Conservation (phyloP, 163 green algal species). For the Coccomyxa subellipsoidea region DNA sequence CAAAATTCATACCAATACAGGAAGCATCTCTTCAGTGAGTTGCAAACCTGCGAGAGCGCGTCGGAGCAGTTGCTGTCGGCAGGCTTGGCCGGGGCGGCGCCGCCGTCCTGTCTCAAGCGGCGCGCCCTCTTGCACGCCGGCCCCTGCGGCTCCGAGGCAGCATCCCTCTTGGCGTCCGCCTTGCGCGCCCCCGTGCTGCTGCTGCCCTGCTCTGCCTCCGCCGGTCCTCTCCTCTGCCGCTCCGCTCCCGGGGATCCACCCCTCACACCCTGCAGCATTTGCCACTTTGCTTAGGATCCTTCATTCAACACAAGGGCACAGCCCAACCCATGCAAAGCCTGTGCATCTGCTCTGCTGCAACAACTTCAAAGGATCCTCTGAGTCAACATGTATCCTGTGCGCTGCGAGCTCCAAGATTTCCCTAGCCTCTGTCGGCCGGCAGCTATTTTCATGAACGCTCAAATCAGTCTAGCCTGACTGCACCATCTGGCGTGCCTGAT, state of each 20-base stretch:
- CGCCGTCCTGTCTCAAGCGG: not conserved
- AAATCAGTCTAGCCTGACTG: no score
- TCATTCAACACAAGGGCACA: not conserved
- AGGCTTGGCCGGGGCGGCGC: not conserved
- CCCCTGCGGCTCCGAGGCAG: not conserved
- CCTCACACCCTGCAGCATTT: not conserved
- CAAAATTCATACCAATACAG: no score
- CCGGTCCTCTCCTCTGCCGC: not conserved
- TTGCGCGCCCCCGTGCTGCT: slow-evolving; percentile 8
- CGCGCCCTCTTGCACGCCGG: not conserved
- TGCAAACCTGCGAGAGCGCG: not conserved
- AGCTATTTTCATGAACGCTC: no score
- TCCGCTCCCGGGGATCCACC: not conserved
- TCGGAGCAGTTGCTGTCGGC: not conserved
- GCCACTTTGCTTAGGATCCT: not conserved
- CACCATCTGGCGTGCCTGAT: no score
- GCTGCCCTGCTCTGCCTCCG: slow-evolving; percentile 1
- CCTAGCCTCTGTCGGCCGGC: no score
- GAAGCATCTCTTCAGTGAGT: not conserved
- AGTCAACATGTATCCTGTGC: no score
- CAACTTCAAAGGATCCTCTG: no score
- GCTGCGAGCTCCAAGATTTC: no score
- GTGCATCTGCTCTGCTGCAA: no score
- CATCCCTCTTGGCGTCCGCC: not conserved
- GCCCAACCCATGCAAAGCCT: no score